Percentiles rank a stretch among this genome's conserved stretches.
Conservation (phyloP, 1,284 basidiomycete genomes). For the Ceratobasidium sp. region DNA sequence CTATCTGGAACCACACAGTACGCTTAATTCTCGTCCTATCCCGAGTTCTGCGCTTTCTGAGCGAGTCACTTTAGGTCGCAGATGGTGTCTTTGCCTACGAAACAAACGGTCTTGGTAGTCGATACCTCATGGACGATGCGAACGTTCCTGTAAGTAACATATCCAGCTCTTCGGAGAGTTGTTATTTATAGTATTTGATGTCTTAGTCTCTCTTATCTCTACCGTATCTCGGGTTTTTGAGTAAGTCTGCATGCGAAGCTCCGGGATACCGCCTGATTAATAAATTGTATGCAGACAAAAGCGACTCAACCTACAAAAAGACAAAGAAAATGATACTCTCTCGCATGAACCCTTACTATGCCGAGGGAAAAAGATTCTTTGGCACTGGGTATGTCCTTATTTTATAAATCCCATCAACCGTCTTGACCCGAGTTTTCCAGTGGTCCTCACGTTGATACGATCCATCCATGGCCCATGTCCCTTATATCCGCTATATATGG, state of each 20-base stretch:
- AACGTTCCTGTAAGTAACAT: slow-evolving; percentile 74
- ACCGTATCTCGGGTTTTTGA: slow-evolving; percentile 80
- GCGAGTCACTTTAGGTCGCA: slow-evolving; percentile 61
- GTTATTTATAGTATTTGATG: neutral
- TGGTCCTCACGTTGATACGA: slow-evolving; percentile 78
- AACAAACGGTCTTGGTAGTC: slow-evolving; percentile 76
- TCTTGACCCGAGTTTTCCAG: slow-evolving; percentile 56
- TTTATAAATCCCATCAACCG: slow-evolving; percentile 1
- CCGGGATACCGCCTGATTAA: neutral
- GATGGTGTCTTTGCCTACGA: slow-evolving; percentile 81
- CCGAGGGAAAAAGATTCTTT: slow-evolving; percentile 71
- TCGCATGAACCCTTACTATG: slow-evolving; percentile 74
- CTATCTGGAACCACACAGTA: slow-evolving; percentile 74
- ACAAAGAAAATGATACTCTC: slow-evolving; percentile 74
- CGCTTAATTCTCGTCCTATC: slow-evolving; percentile 45
- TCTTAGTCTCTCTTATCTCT: slow-evolving; percentile 77
- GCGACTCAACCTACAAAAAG: slow-evolving; percentile 68
- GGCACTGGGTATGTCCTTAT: slow-evolving; percentile 69
- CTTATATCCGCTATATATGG: slow-evolving; percentile 79
- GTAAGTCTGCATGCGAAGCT: slow-evolving; percentile 45
- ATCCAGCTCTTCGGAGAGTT: neutral
- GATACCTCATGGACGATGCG: slow-evolving; percentile 84
- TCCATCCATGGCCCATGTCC: slow-evolving; percentile 86
- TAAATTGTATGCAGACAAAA: slow-evolving; percentile 58
- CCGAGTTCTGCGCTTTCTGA: neutral